Percentiles rank a stretch among this genome's conserved stretches.
Conservation (phyloP, 2,329 filamentous ascomycete species). For the Ilyonectria destructans region DNA sequence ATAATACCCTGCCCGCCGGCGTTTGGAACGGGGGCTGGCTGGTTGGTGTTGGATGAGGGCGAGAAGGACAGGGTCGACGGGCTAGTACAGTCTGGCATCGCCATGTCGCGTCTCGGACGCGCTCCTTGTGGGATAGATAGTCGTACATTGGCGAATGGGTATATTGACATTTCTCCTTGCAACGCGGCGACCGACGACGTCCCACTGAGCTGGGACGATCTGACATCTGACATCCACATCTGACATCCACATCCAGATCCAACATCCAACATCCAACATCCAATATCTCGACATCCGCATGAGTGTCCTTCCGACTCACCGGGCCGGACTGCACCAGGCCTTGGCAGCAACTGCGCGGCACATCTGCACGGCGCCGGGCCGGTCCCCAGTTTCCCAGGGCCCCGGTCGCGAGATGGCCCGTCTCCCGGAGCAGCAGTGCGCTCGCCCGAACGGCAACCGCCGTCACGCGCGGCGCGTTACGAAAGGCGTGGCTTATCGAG, state of each 20-base stretch:
- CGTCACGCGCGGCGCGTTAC: conserved; percentile 33
- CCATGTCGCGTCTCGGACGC: conserved; percentile 20
- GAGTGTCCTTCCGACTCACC: conserved; percentile 25
- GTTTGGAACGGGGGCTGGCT: conserved; percentile 37
- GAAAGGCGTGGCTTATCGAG: conserved; percentile 35
- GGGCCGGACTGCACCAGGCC: conserved; percentile 34
- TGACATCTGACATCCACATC: conserved; percentile 22
- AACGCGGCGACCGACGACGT: conserved; percentile 17
- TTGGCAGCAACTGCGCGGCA: conserved; percentile 21
- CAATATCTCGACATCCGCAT: conserved; percentile 8
- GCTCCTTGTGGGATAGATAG: conserved; percentile 26
- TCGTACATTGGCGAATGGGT: conserved; percentile 32
- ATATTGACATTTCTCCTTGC: conserved; percentile 22
- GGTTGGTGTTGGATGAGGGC: conserved; percentile 35
- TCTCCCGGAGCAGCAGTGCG: conserved; percentile 16
- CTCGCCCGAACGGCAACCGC: conserved; percentile 37
- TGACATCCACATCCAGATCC: conserved; percentile 1
- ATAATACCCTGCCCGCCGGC: conserved; percentile 48
- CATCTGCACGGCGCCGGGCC: conserved; percentile 42
- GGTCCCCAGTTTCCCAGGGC: conserved; percentile 32
- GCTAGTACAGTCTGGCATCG: conserved; percentile 19
- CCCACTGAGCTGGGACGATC: conserved; percentile 27
- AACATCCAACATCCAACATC: conserved; percentile 13
- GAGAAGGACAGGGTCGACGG: conserved; percentile 16
- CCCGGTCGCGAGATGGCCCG: conserved; percentile 19